Conservation (phyloP, 148 eudicot species). For the Persicaria maculosa region DNA sequence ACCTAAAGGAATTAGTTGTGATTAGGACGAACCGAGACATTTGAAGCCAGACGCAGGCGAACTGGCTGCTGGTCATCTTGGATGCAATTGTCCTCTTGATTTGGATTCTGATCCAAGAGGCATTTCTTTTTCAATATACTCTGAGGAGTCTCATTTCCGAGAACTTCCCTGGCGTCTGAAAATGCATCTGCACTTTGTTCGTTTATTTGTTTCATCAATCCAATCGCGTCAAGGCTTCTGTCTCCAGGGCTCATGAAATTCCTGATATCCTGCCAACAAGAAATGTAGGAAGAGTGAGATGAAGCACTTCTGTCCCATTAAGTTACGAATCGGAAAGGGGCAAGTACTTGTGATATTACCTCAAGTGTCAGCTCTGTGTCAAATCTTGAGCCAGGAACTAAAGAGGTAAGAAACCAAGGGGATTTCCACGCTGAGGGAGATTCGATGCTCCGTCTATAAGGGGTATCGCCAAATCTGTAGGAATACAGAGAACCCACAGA, state of each 20-base stretch:
- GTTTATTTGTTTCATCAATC: constrained; percentile 78
- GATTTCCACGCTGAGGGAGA: constrained; percentile 99
- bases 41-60: constrained; percentile 29
- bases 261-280: constrained; percentile 61
- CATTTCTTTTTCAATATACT: constrained; percentile 46
- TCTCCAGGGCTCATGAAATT: constrained; percentile 71
- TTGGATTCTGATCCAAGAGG: constrained; percentile 22
- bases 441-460: constrained; percentile 75
- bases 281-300: neutral
- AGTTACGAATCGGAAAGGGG: neutral
- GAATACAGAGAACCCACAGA: neutral
- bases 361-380: constrained; percentile 82
- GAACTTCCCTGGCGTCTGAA: constrained; percentile 79
- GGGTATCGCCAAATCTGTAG: constrained; percentile 69
- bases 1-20: neutral
- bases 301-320: neutral
- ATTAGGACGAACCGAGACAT: constrained; percentile 34
- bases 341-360: constrained; percentile 30
- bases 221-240: constrained; percentile 72
- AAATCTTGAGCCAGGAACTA: constrained; percentile 62
- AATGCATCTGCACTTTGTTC: constrained; percentile 72
- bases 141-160: constrained; percentile 85
- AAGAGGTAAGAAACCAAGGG: constrained; percentile 83
- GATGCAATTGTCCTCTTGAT: constrained; percentile 22
- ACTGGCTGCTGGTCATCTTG: constrained; percentile 24